Evolutionary conservation across 257 asterid genomes (phyloP).

Genomic region (Plantago ovata): DNA sequence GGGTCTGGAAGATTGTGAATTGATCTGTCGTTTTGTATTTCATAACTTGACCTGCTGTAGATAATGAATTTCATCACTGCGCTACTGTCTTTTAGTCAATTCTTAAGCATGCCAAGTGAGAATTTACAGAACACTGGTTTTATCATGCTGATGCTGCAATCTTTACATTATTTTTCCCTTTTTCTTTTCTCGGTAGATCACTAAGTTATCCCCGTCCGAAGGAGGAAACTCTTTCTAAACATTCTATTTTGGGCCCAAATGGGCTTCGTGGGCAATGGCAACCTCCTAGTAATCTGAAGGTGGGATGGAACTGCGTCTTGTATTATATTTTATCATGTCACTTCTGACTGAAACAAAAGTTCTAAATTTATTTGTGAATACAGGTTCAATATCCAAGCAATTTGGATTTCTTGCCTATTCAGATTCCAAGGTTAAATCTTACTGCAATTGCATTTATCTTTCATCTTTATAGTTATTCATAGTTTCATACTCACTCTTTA

Average conservation of each 20-base stretch:
- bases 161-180: slow-evolving; percentile 14
- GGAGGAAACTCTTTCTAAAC: slow-evolving; percentile 88
- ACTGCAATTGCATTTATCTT: slow-evolving; percentile 2
- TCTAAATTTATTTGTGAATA: slow-evolving; percentile 28
- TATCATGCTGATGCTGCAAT: slow-evolving; percentile 16
- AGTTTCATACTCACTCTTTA: slow-evolving; percentile 6
- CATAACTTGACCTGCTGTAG: too few species aligned
- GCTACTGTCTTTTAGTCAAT: slow-evolving; percentile 4
- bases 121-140: slow-evolving; percentile 6
- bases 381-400: slow-evolving; percentile 89
- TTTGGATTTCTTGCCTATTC: slow-evolving; percentile 55
- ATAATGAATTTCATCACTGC: slow-evolving; percentile 4
- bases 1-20: neutral
- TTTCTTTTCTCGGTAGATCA: slow-evolving; percentile 36
- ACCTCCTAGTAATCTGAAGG: slow-evolving; percentile 66
- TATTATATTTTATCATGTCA: slow-evolving; percentile 7
- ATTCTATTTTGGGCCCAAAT: slow-evolving; percentile 88
- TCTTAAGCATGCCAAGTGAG: slow-evolving; percentile 2
- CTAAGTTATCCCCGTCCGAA: slow-evolving; percentile 60
- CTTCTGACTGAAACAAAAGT: slow-evolving; percentile 6
- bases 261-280: slow-evolving; percentile 90
- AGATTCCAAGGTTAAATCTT: slow-evolving; percentile 53
- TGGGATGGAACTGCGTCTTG: slow-evolving; percentile 30
- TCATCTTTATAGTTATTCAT: slow-evolving; percentile 17
- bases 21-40: slow-evolving; percentile 4